phyloP scores from a whole-genome alignment of 352 stramenopile species.

The Globisporangium echinulatum region DNA sequence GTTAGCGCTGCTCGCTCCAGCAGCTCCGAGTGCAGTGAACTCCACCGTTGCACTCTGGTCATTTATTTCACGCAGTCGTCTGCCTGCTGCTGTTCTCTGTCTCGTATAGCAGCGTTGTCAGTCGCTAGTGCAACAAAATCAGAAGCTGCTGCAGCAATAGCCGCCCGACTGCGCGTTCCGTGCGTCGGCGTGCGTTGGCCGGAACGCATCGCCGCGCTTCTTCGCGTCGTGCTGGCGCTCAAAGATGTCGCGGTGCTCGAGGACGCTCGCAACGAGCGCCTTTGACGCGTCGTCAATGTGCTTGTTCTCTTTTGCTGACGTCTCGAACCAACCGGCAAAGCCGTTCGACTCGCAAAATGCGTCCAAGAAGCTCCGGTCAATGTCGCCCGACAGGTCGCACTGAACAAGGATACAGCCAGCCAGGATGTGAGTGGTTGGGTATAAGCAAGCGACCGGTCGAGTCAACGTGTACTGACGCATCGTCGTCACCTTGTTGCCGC shows the following conservation, averaged over 20 bases:
- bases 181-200: conserved; percentile 50
- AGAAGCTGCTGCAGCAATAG: conserved; percentile 88
- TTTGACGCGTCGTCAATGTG: conserved; percentile 88
- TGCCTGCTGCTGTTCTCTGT: too few species aligned
- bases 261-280: conserved; percentile 69
- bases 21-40: too few species aligned
- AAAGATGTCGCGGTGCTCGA: conserved; percentile 84
- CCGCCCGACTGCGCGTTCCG: conserved; percentile 31
- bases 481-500: conserved; percentile 85
- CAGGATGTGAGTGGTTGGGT: too few species aligned
- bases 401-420: conserved; percentile 6
- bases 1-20: too few species aligned
- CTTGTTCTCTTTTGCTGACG: conserved; percentile 90
- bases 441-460: too few species aligned
- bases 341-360: conserved; percentile 87
- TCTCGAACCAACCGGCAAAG: conserved; percentile 91
- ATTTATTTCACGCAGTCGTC: too few species aligned
- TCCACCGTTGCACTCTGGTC: too few species aligned
- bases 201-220: conserved; percentile 69
- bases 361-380: conserved; percentile 75
- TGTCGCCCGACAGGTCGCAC: conserved; percentile 81
- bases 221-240: conserved; percentile 72
- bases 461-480: too few species aligned
- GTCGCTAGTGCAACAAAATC: conserved; percentile 2
- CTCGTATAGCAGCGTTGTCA: too few species aligned